A percentile compares a stretch with the other conserved stretches of the same genome.
phyloP scores from a whole-genome alignment of 202 grass and related monocot species.

The Setaria viridis region DNA sequence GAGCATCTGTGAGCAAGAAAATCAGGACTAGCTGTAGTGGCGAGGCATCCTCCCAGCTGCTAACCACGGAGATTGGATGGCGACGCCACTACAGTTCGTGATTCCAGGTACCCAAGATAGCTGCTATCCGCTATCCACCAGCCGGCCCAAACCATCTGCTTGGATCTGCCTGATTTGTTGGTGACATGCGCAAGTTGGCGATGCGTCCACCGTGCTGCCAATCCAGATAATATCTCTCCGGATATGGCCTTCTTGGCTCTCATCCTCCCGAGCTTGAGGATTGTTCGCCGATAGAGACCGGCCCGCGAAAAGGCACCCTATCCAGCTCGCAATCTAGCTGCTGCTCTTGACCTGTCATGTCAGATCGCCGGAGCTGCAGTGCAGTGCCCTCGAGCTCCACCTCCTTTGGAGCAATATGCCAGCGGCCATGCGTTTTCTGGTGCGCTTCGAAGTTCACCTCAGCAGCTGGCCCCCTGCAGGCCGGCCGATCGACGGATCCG shows the following conservation, averaged over 20 bases:
- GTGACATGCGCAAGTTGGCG: conserved; percentile 1
- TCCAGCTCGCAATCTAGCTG: neutral
- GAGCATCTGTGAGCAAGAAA: too few relatives aligned
- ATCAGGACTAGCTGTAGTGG: too few relatives aligned
- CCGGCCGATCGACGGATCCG: neutral
- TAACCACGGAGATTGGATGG: too few relatives aligned
- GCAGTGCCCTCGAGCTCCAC: neutral
- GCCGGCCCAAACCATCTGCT: neutral
- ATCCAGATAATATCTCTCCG: conserved; percentile 2
- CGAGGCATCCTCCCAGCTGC: too few relatives aligned
- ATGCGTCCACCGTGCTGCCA: neutral
- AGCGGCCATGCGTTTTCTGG: neutral
- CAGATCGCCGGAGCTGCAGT: neutral
- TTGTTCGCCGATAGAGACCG: conserved; percentile 26
- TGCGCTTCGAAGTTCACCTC: neutral
- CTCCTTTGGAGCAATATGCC: neutral
- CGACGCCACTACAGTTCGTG: conserved; percentile 6
- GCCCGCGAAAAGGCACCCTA: neutral
- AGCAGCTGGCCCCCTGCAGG: neutral
- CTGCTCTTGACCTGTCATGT: neutral
- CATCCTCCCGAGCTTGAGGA: neutral
- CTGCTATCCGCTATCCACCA: neutral
- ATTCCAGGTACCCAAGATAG: conserved; percentile 6
- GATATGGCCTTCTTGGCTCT: neutral
- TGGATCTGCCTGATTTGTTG: neutral